Base-by-base conservation (phyloP, 1,284 basidiomycete genomes). In the Rhodotorula sp. region DNA sequence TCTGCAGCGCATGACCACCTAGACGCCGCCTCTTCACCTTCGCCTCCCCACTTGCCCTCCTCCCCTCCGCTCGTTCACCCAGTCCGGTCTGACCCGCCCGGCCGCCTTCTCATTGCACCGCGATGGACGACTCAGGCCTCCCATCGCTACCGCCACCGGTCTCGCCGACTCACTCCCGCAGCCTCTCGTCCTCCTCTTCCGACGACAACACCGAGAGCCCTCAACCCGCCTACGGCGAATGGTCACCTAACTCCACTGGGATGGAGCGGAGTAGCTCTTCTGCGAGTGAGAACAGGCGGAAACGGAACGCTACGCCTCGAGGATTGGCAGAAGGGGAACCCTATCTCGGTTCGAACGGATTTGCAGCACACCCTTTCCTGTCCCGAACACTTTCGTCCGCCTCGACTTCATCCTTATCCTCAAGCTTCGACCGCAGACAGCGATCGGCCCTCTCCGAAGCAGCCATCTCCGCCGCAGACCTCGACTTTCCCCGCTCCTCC, bases 111-210 rank as follows among this genome's bases (percentile, higher is more conserved):
- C 7, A 15, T 15, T 3, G 13, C 29, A 11, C 49, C 17, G 4
- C 34, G 24, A 66, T 66, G 64, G 22, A n/a, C 15, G 64, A 66
- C 59, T 53, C 34, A 5, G 57, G 59, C 20, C 57, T 70, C 4
- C 68, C 64, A 0, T 61, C 68, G 10, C 34, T 70, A 0, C 68
- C 68, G 5, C 64, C 61, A 2, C 68, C 64, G 4, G 27, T 70
- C 7, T 61, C 61, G 29, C 64, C 61, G 7, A 60, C 64, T 0
- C 68, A 70, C 48, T 48, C 64, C 11, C 55, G 68, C 30, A 58
- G 59, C 60, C 63, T 66, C 52, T 70, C 68, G 8, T 70, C 68
- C 6, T 70, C 68, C 8, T 70, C 68, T 1, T 70, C 68, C 17
- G 66, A 64, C 5, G 48, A 34, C 17, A 62, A 58, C 1, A 54